Percentiles rank a stretch among this genome's conserved stretches.
Conservation (phyloP, 768 basidiomycete species). For the Boletus rex-veris region DNA sequence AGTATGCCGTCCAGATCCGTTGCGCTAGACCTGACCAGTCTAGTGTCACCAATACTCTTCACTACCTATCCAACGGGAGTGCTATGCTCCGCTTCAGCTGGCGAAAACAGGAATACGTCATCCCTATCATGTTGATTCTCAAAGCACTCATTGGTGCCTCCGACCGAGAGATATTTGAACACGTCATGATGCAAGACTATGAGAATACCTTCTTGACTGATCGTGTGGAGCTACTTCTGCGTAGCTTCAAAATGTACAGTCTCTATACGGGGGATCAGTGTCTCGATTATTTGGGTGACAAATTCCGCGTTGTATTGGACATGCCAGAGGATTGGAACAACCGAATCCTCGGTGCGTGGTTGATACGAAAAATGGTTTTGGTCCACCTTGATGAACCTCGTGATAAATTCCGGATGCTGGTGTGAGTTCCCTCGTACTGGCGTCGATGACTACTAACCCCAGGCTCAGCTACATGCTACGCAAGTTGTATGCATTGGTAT, state of each 20-base stretch:
- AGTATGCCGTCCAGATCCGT: slow-evolving; percentile 92
- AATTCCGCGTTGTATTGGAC: slow-evolving; percentile 88
- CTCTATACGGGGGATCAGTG: slow-evolving; percentile 88
- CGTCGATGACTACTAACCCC: slow-evolving; percentile 5
- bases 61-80: slow-evolving; percentile 94
- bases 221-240: slow-evolving; percentile 88
- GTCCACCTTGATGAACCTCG: slow-evolving; percentile 85
- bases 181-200: slow-evolving; percentile 94
- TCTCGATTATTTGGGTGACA: slow-evolving; percentile 92
- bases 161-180: slow-evolving; percentile 96
- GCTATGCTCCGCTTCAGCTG: slow-evolving; percentile 97
- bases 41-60: slow-evolving; percentile 91
- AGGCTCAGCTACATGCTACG: slow-evolving; percentile 87
- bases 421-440: slow-evolving; percentile 45
- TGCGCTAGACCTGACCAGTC: slow-evolving; percentile 93
- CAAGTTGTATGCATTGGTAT: slow-evolving; percentile 89
- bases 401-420: slow-evolving; percentile 92
- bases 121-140: slow-evolving; percentile 94
- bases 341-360: slow-evolving; percentile 71
- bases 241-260: slow-evolving; percentile 92
- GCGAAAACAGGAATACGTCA: slow-evolving; percentile 97
- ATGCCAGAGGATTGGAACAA: slow-evolving; percentile 94
- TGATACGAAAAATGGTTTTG: slow-evolving; percentile 81
- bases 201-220: slow-evolving; percentile 97
- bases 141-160: slow-evolving; percentile 90